Evolutionary conservation across 805 yeast species (phyloP).

Genomic region (Metschnikowia gelsemii): DNA sequence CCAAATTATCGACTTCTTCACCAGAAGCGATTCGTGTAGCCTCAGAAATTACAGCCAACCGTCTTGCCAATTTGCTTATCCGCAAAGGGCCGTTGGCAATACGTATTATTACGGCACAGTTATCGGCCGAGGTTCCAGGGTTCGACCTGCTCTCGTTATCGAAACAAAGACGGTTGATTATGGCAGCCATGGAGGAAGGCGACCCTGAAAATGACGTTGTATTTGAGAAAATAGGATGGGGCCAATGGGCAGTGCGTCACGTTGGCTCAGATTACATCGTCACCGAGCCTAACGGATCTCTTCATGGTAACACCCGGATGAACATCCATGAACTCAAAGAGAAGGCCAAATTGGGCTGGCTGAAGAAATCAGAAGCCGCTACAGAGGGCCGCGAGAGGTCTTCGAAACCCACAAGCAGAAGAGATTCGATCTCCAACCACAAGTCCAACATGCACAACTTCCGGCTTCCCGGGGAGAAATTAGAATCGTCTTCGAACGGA

Average conservation of each 20-base stretch:
- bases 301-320: constrained; percentile 26
- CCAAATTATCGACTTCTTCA: constrained; percentile 64
- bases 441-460: constrained; percentile 45
- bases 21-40: constrained; percentile 91
- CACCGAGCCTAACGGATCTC: constrained; percentile 31
- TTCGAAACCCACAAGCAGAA: constrained; percentile 25
- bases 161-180: constrained; percentile 85
- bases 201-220: constrained; percentile 59
- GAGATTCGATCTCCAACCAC: constrained; percentile 53
- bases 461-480: constrained; percentile 42
- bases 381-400: no score
- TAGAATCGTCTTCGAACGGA: constrained; percentile 20
- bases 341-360: constrained; percentile 42
- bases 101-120: constrained; percentile 79
- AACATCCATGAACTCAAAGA: constrained; percentile 35
- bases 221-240: constrained; percentile 97
- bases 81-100: constrained; percentile 87
- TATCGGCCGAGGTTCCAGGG: constrained; percentile 70
- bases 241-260: constrained; percentile 86
- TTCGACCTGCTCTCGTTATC: constrained; percentile 79
- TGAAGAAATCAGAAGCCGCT: constrained; percentile 32
- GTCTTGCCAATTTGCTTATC: constrained; percentile 65
- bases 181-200: constrained; percentile 81
- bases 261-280: constrained; percentile 46
- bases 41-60: constrained; percentile 74